phyloP scores from a whole-genome alignment of 768 basidiomycete genomes.

The Lepiota venenata region DNA sequence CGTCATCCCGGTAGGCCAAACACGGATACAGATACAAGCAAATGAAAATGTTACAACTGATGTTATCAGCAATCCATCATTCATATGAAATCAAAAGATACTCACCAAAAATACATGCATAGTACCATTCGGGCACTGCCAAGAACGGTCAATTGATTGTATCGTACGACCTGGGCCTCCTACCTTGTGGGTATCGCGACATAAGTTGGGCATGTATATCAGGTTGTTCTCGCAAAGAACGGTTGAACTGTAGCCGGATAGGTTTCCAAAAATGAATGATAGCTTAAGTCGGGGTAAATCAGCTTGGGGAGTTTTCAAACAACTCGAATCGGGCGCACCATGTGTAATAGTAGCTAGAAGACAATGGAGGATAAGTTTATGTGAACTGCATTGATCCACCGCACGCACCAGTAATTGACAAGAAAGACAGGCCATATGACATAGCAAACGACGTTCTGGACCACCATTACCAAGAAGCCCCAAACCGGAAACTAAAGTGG shows the following conservation, averaged over 20 bases:
- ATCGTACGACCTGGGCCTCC: background rate
- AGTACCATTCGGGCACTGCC: conserved; percentile 64
- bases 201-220: conserved; percentile 64
- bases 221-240: conserved; percentile 49
- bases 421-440: conserved; percentile 56
- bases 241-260: conserved; percentile 47
- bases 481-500: background rate
- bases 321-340: conserved; percentile 21
- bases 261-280: conserved; percentile 57
- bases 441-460: conserved; percentile 50
- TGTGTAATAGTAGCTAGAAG: conserved; percentile 43
- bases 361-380: background rate
- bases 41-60: conserved; percentile 55
- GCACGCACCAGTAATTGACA: conserved; percentile 54
- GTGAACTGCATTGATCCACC: background rate
- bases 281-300: conserved; percentile 20
- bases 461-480: background rate
- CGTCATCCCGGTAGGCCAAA: conserved; percentile 67
- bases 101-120: conserved; percentile 45
- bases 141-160: conserved; percentile 8
- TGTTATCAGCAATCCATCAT: background rate
- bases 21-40: conserved; percentile 54
- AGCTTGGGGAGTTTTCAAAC: background rate
- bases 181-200: conserved; percentile 48
- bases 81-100: background rate